Conservation (phyloP, 2,329 filamentous ascomycete genomes). For the Diaporthe ilicicola region DNA sequence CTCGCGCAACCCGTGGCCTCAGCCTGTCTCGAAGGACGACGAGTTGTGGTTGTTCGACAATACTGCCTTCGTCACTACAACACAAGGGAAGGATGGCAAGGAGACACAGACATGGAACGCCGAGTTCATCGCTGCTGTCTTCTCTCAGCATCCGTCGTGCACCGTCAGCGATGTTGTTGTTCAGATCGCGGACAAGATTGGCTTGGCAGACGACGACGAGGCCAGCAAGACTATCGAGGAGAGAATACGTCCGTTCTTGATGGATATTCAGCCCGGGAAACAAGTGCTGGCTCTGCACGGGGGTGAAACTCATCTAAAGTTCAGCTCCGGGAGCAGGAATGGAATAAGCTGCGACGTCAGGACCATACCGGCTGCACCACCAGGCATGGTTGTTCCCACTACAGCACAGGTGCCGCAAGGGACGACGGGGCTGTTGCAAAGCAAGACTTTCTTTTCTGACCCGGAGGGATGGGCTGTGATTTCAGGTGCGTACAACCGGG, state of each 20-base stretch:
- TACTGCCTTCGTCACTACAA: slow-evolving; percentile 73
- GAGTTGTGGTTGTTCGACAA: slow-evolving; percentile 92
- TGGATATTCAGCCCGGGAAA: slow-evolving; percentile 76
- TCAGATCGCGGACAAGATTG: slow-evolving; percentile 74
- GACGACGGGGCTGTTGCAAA: slow-evolving; percentile 63
- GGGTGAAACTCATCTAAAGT: slow-evolving; percentile 52
- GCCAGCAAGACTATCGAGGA: slow-evolving; percentile 67
- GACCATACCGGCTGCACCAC: slow-evolving; percentile 54
- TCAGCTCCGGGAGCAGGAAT: slow-evolving; percentile 76
- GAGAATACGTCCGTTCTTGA: slow-evolving; percentile 80
- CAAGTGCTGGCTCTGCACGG: slow-evolving; percentile 71
- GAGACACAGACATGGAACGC: slow-evolving; percentile 69
- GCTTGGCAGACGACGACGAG: slow-evolving; percentile 68
- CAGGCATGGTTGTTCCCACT: slow-evolving; percentile 56
- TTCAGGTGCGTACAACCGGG: slow-evolving; percentile 61
- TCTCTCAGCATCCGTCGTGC: slow-evolving; percentile 75
- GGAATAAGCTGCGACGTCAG: slow-evolving; percentile 75
- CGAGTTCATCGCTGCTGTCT: slow-evolving; percentile 85
- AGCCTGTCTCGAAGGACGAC: slow-evolving; percentile 69
- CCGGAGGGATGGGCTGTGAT: slow-evolving; percentile 86
- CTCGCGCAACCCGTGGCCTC: slow-evolving; percentile 64
- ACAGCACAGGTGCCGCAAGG: slow-evolving; percentile 60
- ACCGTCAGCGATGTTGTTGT: slow-evolving; percentile 74
- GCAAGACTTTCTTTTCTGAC: slow-evolving; percentile 78
- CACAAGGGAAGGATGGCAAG: slow-evolving; percentile 43